Evolutionary conservation across 345 rosid species (phyloP), one percentile per base, ranked within the genome.

Genomic region (Hibiscus syriacus): DNA sequence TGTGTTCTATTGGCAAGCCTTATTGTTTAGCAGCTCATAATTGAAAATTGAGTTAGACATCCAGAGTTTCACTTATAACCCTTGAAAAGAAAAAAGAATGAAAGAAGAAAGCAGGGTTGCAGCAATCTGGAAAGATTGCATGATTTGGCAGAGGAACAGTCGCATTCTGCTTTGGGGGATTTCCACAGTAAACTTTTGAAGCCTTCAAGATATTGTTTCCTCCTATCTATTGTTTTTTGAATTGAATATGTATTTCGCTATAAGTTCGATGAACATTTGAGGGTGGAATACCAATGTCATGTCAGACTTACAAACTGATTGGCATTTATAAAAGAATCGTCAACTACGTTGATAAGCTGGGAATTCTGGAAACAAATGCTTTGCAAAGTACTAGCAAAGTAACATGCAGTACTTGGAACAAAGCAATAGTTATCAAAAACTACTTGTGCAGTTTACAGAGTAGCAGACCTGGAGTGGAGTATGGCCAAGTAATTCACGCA

Each of bases 401-500:
- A 20, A 53, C 17, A 38, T 66, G 46, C 30, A 55, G n/a, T n/a
- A n/a, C 25, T 39, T 36, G 34, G 17, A 54, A 54, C 55, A 29
- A 6, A 61, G 43, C 10, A 73, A 36, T 14, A 54, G 20, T 50
- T 43, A 19, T 30, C 7, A n/a, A 17, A n/a, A 58, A 63, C 29
- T 43, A 61, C 14, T 62, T 56, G 6, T 61, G 56, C 30, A 63
- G 66, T 17, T 22, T 4, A 58, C 59, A 56, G 45, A 68, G 72
- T 25, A 64, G 73, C 74, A 65, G 67, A 90, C 97, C 97, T 93
- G 97, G 64, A 90, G 75, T 26, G 97, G 98, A 59, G 97, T 93
- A 78, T 90, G 98, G 62, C 98, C 98, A 66, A 93, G 97, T 64
- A 90, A 79, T 78, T 93, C 98, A 12, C 94, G 96, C 69, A 93